phyloP scores from a whole-genome alignment of 2,329 filamentous ascomycete genomes.

The Drechmeria coniospora region DNA sequence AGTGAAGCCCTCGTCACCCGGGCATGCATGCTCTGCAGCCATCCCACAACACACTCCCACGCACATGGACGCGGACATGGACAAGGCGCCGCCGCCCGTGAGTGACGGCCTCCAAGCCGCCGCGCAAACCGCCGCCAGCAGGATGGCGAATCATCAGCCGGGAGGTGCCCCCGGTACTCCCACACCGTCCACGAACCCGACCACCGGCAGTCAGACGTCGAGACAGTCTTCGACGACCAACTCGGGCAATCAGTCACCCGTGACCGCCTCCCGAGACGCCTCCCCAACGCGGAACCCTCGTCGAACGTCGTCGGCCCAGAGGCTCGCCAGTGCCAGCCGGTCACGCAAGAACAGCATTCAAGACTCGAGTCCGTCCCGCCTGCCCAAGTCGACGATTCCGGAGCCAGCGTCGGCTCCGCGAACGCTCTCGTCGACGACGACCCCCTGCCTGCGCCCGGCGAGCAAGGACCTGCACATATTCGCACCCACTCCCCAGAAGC shows the following conservation, averaged over 20 bases:
- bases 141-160: slow-evolving; percentile 6
- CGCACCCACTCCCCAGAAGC: slow-evolving; percentile 50
- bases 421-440: slow-evolving; percentile 51
- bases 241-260: slow-evolving; percentile 21
- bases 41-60: slow-evolving; percentile 11
- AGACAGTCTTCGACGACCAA: slow-evolving; percentile 21
- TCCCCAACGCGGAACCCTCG: slow-evolving; percentile 28
- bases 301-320: slow-evolving; percentile 19
- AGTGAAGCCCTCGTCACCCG: slow-evolving; percentile 15
- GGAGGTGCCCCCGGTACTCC: slow-evolving; percentile 4
- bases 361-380: slow-evolving; percentile 47
- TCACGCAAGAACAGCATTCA: slow-evolving; percentile 51
- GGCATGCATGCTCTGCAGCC: slow-evolving; percentile 17
- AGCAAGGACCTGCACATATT: slow-evolving; percentile 46
- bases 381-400: slow-evolving; percentile 33
- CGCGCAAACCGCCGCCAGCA: slow-evolving; percentile 6
- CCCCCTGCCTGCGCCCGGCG: slow-evolving; percentile 47
- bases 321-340: slow-evolving; percentile 24
- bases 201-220: slow-evolving; percentile 14
- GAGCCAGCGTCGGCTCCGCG: slow-evolving; percentile 49
- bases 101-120: slow-evolving; percentile 5
- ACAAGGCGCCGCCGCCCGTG: slow-evolving; percentile 13
- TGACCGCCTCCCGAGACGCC: slow-evolving; percentile 27
- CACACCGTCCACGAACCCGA: slow-evolving; percentile 6
- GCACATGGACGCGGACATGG: slow-evolving; percentile 19